Evolutionary conservation across 2,329 filamentous ascomycete genomes (phyloP).

Genomic region (Phaeosphaeriaceae sp.): DNA sequence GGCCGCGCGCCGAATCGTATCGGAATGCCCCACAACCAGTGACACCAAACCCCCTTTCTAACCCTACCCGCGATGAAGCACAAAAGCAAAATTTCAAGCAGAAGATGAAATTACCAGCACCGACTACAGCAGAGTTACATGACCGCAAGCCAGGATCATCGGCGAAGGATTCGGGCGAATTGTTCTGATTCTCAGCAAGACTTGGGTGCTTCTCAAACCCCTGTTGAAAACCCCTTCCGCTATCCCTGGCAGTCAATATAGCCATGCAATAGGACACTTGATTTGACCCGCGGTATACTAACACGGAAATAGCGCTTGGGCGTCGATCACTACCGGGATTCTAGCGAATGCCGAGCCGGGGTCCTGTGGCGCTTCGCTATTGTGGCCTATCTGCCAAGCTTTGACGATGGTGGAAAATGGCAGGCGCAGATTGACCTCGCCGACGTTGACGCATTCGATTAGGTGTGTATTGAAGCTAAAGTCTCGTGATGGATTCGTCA

Average conservation of each 20-base stretch:
- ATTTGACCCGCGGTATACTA: slow-evolving; percentile 11
- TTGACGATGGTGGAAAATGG: slow-evolving; percentile 13
- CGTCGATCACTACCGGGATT: slow-evolving; percentile 17
- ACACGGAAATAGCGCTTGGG: slow-evolving; percentile 8
- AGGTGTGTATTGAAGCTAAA: slow-evolving; percentile 22
- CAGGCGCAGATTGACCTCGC: slow-evolving; percentile 34
- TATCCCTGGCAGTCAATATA: not conserved
- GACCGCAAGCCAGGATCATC: not conserved
- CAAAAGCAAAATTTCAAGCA: slow-evolving; percentile 18
- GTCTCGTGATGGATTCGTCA: slow-evolving; percentile 11
- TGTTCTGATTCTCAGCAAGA: not conserved
- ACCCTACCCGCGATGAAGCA: slow-evolving; percentile 10
- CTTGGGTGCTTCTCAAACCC: not conserved
- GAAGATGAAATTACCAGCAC: not conserved
- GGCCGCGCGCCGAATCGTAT: slow-evolving; percentile 42
- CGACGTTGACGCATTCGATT: slow-evolving; percentile 29
- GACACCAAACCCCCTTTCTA: slow-evolving; percentile 26
- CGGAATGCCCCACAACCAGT: slow-evolving; percentile 34
- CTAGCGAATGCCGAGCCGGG: slow-evolving; percentile 21
- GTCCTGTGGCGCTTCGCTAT: slow-evolving; percentile 26
- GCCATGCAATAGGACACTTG: slow-evolving; percentile 6
- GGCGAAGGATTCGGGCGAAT: not conserved
- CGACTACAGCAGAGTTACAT: not conserved
- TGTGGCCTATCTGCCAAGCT: slow-evolving; percentile 28
- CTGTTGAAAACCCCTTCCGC: too few species aligned